Evolutionary conservation across 164 flowering plant genomes (phyloP), one percentile per base, ranked within the genome.

Genomic region (Chimonanthus praecox): DNA sequence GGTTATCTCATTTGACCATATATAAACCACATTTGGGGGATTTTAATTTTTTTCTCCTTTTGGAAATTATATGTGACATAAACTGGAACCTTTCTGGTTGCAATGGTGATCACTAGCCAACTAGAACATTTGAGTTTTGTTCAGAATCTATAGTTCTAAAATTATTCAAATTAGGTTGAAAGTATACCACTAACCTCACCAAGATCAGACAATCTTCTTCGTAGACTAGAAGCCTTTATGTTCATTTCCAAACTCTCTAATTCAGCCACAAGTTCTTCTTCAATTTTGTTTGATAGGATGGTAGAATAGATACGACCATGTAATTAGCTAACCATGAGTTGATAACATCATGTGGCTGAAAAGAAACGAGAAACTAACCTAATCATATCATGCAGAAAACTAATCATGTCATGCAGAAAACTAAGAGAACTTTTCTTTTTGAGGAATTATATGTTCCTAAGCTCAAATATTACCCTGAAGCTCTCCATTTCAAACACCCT

Each of bases 181-280:
- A 20, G 21, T 20, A 20, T 20, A 20, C 21, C 21, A 4, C 81
- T 71, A 82, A 92, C 98, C 97, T 87, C 92, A 49, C 77, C 68
- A 71, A 75, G 76, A 79, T 80, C 81, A 50, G 88, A 79, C 8
- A 85, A 43, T 67, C 79, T 82, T 79, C 78, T 77, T 49, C 86
- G 82, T 67, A 82, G 58, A 60, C 73, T 79, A 49, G 88, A 81
- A 20, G 85, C 47, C 46, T 80, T 85, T 80, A 90, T 85, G 82
- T 80, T 87, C 60, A 92, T 76, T 72, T 88, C 97, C 85, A 94
- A 73, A 79, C 89, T 88, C 79, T 90, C 95, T 73, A 94, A 81
- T 79, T 94, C 98, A 66, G 94, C 97, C 87, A 91, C 95, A 80
- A 94, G 98, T 87, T 94, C 98, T 44, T 94, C 97, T 84, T 91